Base-by-base conservation (phyloP, 305 asterid genomes). In the Rubia tinctorum region DNA sequence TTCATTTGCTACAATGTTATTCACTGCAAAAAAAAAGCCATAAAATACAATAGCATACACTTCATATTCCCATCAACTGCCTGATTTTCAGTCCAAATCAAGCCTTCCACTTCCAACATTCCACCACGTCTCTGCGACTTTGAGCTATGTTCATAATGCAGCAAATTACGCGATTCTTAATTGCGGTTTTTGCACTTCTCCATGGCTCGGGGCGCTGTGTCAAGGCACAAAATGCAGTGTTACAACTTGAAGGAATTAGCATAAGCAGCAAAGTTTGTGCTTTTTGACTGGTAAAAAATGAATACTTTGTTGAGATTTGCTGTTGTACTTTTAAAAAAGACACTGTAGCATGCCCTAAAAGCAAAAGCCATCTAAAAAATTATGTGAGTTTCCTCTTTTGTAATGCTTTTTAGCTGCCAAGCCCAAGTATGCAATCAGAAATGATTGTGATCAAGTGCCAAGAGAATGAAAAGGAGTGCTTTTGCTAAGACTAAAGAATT, bases 131-230 rank as follows among this genome's bases (percentile, higher is more conserved):
- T 13, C 25, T 40, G 18, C 23, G 59, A 18, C 27, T 69, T 47
- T 61, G 44, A 58, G 27, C n/a, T 59, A 51, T 59, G 37, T 71
- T 37, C 27, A 5, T 53, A 53, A 53, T 18, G 59, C 59, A 53
- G 7, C 59, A 53, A 18, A n/a, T 14, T 15, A 18, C 22, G 59
- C 59, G 22, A 51, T 17, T 7, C 58, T 17, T 75, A 80, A 58
- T 77, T 73, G 17, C 71, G 84, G 60, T 61, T 77, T 73, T 80
- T 80, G 84, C 84, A 76, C 77, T 80, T 80, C 81, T 80, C 81
- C 78, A 73, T 69, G 22, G 78, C 84, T 60, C 84, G 66, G 10
- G 84, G 84, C n/a, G 84, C 84, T 80, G 79, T 20, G 20, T 49
- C n/a, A 34, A 34, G 37, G 37, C 3, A 34, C 37, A 5, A 34